Evolutionary conservation across 169 alveolate genomes (phyloP).

Genomic region (Eimeria praecox): DNA sequence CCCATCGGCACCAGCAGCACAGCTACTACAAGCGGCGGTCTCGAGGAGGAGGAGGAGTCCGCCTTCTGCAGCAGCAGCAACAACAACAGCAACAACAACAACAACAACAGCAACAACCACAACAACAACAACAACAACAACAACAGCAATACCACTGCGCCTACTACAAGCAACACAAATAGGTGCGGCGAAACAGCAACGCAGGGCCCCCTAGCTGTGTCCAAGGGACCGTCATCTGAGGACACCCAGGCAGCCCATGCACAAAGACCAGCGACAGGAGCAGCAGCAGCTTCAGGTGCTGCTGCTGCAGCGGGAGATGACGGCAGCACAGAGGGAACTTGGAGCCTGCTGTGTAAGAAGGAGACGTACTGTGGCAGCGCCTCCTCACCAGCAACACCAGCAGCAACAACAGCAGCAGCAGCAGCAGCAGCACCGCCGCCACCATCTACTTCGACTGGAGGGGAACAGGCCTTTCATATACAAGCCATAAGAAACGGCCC

Average conservation of each 20-base stretch:
- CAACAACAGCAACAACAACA: slow-evolving; percentile 17
- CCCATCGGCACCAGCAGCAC: slow-evolving; percentile 73
- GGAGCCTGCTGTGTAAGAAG: slow-evolving; percentile 10
- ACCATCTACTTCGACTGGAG: neutral
- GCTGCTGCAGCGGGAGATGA: slow-evolving; percentile 38
- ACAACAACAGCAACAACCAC: neutral
- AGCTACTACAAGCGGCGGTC: slow-evolving; percentile 44
- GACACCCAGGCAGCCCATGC: neutral
- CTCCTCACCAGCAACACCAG: slow-evolving; percentile 6
- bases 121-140: neutral
- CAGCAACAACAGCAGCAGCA: slow-evolving; percentile 38
- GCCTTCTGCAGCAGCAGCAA: slow-evolving; percentile 44
- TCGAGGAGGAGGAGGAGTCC: slow-evolving; percentile 50
- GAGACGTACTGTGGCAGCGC: slow-evolving; percentile 3
- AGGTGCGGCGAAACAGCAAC: neutral
- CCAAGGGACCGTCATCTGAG: slow-evolving; percentile 5
- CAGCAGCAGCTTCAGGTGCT: slow-evolving; percentile 18
- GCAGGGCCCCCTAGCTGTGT: neutral
- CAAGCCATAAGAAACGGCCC: slow-evolving; percentile 25
- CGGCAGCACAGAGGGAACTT: slow-evolving; percentile 21
- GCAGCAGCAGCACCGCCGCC: slow-evolving; percentile 21
- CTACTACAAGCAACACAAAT: neutral
- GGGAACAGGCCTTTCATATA: slow-evolving; percentile 41
- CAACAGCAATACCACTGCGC: neutral
- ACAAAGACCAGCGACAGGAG: slow-evolving; percentile 17